Percentiles rank a stretch among this genome's conserved stretches.
Conservation (phyloP, 2,329 filamentous ascomycete species). For the Fusarium compactum region DNA sequence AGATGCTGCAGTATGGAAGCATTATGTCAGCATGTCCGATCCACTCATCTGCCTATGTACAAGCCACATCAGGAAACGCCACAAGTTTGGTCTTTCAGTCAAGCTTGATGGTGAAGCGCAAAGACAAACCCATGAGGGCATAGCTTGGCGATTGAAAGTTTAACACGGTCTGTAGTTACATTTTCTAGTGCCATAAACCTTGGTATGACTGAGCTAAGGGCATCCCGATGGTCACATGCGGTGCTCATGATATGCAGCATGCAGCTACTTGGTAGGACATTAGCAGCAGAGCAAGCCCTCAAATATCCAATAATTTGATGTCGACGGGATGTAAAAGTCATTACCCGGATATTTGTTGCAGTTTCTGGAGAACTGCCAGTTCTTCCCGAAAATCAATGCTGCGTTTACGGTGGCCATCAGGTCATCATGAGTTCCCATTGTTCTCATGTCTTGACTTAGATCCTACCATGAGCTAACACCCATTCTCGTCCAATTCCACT, state of each 20-base stretch:
- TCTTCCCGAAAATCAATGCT: not conserved
- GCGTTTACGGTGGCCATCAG: not conserved
- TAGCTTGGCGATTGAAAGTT: not conserved
- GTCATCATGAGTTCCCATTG: conserved; percentile 19
- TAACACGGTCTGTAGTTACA: not conserved
- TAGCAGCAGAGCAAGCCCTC: not conserved
- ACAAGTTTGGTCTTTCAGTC: conserved; percentile 3
- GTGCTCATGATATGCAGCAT: conserved; percentile 30
- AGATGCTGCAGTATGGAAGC: not conserved
- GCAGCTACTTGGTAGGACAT: conserved; percentile 17
- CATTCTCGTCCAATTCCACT: conserved; percentile 2
- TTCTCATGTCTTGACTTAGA: not conserved
- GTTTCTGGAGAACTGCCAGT: not conserved
- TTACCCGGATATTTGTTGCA: no score
- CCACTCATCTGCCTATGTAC: conserved; percentile 5
- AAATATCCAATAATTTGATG: not conserved
- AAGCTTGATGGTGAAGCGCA: conserved; percentile 5
- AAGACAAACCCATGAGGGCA: conserved; percentile 8
- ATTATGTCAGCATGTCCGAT: conserved; percentile 39
- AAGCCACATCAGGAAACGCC: conserved; percentile 19
- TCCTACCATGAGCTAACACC: conserved; percentile 10
- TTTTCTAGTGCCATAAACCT: not conserved
- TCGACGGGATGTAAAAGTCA: not conserved
- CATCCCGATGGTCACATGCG: conserved; percentile 7
- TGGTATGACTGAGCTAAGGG: not conserved